Evolutionary conservation across 805 yeast genomes (phyloP).

Genomic region (Zygosaccharomyces lentus): DNA sequence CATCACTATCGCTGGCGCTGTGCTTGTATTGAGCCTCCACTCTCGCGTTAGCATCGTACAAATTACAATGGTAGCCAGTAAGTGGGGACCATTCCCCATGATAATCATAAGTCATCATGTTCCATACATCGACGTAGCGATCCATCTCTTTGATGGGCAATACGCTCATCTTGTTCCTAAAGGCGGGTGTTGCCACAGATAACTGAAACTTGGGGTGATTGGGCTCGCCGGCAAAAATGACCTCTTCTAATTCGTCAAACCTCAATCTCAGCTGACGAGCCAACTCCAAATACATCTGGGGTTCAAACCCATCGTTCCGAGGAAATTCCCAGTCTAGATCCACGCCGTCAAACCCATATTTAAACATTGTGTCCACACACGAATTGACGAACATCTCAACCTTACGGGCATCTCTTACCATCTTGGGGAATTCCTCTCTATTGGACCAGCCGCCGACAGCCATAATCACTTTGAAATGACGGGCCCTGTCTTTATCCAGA

Average conservation of each 20-base stretch:
- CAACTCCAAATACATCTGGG: constrained; percentile 41
- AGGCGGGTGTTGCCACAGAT: constrained; percentile 76
- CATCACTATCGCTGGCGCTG: constrained; percentile 17
- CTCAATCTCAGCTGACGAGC: constrained; percentile 39
- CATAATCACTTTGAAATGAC: constrained; percentile 53
- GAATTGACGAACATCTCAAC: constrained; percentile 48
- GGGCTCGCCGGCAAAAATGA: constrained; percentile 14
- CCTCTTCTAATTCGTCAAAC: constrained; percentile 39
- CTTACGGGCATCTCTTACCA: constrained; percentile 37
- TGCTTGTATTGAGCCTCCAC: constrained; percentile 11
- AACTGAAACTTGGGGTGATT: constrained; percentile 40
- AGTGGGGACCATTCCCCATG: constrained; percentile 68
- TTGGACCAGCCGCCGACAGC: constrained; percentile 83
- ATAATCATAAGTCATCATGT: constrained; percentile 89
- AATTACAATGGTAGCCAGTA: constrained; percentile 68
- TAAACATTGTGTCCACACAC: constrained; percentile 43
- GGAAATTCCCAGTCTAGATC: constrained; percentile 98
- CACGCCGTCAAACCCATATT: constrained; percentile 77
- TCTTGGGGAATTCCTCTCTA: constrained; percentile 45
- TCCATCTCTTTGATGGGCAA: constrained; percentile 55
- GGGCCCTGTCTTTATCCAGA: constrained; percentile 9
- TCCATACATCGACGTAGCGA: constrained; percentile 60
- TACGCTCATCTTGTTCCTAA: constrained; percentile 40
- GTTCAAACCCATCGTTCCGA: constrained; percentile 39
- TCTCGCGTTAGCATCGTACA: constrained; percentile 33